Conservation (phyloP, 108 stramenopile genomes). For the Nitzschia inconspicua region DNA sequence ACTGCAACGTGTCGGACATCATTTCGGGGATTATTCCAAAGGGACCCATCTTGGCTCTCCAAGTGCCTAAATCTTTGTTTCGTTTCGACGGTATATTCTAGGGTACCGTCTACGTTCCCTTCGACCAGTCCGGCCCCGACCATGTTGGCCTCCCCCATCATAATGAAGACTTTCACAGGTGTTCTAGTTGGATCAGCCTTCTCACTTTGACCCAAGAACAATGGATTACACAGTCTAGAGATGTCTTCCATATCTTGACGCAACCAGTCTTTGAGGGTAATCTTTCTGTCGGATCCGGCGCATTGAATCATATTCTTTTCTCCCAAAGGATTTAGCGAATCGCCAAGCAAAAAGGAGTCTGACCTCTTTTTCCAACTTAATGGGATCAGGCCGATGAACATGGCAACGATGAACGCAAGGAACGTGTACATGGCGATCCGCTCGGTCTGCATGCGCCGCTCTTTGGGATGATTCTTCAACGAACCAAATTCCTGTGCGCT, state of each 20-base stretch:
- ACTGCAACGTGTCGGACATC: constrained; percentile 21
- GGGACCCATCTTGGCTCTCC: neutral
- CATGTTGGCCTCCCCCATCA: constrained; percentile 47
- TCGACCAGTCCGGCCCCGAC: constrained; percentile 22
- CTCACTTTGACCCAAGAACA: constrained; percentile 7
- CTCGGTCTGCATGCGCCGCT: neutral
- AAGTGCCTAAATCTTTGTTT: constrained; percentile 20
- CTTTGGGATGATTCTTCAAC: constrained; percentile 3
- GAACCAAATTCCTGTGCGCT: neutral
- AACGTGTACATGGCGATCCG: constrained; percentile 1
- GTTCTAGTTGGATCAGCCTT: neutral
- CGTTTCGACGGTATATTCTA: constrained; percentile 20
- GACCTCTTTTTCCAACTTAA: neutral
- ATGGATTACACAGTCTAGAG: constrained; percentile 14
- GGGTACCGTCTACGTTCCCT: constrained; percentile 11
- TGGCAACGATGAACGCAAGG: constrained; percentile 6
- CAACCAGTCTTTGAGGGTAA: constrained; percentile 13
- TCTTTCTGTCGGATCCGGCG: neutral
- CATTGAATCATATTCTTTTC: constrained; percentile 6
- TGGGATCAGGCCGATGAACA: neutral
- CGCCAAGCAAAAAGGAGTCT: neutral
- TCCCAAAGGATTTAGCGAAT: neutral
- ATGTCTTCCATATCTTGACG: constrained; percentile 1
- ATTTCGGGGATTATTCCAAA: neutral
- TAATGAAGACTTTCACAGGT: constrained; percentile 29